Evolutionary conservation across 2,329 filamentous ascomycete genomes (phyloP).

Genomic region (Aureobasidium sp.): DNA sequence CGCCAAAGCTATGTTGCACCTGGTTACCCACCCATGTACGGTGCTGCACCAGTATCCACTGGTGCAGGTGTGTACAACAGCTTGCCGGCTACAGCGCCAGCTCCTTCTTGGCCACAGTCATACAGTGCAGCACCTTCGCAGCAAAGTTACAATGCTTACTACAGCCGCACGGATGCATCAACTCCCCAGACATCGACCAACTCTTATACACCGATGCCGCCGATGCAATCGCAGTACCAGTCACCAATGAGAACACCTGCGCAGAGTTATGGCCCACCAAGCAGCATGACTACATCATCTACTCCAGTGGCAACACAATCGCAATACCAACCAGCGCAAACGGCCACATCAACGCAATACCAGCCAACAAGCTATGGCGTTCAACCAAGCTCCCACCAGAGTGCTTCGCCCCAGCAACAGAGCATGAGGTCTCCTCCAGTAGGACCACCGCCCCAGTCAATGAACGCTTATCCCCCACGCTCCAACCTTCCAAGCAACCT

Average conservation of each 20-base stretch:
- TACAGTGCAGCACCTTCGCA: slow-evolving; percentile 21
- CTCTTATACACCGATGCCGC: slow-evolving; percentile 11
- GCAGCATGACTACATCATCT: slow-evolving; percentile 3
- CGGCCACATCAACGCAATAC: slow-evolving; percentile 8
- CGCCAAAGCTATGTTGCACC: slow-evolving; percentile 25
- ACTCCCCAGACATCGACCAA: slow-evolving; percentile 20
- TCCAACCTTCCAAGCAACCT: not conserved
- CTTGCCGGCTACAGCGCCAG: slow-evolving; percentile 23
- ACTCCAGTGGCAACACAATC: slow-evolving; percentile 9
- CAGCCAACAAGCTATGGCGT: slow-evolving; percentile 10
- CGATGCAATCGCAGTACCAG: slow-evolving; percentile 9
- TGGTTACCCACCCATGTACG: slow-evolving; percentile 27
- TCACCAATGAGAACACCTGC: slow-evolving; percentile 11
- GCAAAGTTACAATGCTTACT: slow-evolving; percentile 23
- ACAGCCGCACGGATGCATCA: slow-evolving; percentile 21
- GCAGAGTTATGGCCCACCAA: slow-evolving; percentile 7
- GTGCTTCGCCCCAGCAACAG: slow-evolving; percentile 10
- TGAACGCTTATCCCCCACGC: not conserved
- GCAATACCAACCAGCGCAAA: slow-evolving; percentile 4
- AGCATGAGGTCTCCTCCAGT: slow-evolving; percentile 8
- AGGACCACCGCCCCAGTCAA: not conserved
- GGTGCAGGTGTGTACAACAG: slow-evolving; percentile 24
- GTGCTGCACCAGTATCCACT: slow-evolving; percentile 20
- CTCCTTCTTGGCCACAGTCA: slow-evolving; percentile 19
- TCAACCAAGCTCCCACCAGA: slow-evolving; percentile 4